Base-by-base conservation (phyloP, 805 yeast species). In the Candida qinlingensis region DNA sequence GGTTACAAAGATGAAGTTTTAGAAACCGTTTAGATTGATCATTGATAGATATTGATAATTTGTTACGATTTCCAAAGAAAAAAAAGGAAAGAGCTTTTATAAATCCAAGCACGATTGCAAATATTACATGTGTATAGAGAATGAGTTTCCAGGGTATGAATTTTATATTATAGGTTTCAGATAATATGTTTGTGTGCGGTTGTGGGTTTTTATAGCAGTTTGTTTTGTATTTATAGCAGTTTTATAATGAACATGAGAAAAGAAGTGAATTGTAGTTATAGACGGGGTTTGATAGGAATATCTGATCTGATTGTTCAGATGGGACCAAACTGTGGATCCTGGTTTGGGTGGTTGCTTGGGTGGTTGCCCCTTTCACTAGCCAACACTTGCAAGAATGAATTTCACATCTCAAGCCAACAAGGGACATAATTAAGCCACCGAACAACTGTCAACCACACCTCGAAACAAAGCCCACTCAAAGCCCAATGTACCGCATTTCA, bases 1-100 rank as follows among this genome's bases (percentile, higher is more conserved):
- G 96, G 95, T 75, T 92, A 90, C 95, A 92, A 92, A 83, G 99
- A 92, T 76, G 97, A 88, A 74, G 89, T 94, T 73, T 89, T 94
- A 77, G 98, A 92, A 83, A 73, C 92, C 72, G 98, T 92, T 72
- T 92, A 89, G 83, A 42, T 49, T 35, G 27, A 26, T 29, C 8
- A 29, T 81, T 97, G 97, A 70, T 91, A 91, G 90, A 81, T 96
- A 19, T 83, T 89, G 90, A 77, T 92, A 92, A 80, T 91, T 69
- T 92, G 98, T 97, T 91, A 79, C 76, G 96, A 87, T 76, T 87
- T 76, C 87, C 89, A 90, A 81, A 98, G 97, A 44, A 44, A 38
- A 28, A 38, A 41, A 42, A 19, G 34, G 34, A 42, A 41, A n/a
- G 26, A 38, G 35, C 42, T 42, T 31, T 38, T 37, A 41, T 46